Evolutionary conservation across 208 protist genomes (phyloP).

Genomic region (Tritrichomonas musculus): DNA sequence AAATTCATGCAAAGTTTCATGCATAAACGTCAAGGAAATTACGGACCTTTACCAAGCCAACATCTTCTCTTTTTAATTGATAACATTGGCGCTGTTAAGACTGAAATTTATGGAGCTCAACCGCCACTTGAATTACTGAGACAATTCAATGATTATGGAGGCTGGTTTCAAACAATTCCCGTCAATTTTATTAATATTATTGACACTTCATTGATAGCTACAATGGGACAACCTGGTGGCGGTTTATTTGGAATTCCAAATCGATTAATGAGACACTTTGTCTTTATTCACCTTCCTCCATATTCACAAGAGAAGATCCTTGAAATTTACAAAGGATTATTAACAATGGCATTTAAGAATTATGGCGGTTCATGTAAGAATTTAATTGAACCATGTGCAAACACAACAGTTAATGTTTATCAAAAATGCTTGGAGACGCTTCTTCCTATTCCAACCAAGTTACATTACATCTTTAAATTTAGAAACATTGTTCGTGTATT

Average conservation of each 20-base stretch:
- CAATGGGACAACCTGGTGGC: constrained; percentile 82
- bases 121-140: constrained; percentile 92
- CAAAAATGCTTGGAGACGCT: constrained; percentile 52
- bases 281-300: constrained; percentile 56
- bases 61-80: constrained; percentile 84
- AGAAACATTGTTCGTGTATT: constrained; percentile 86
- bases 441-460: constrained; percentile 81
- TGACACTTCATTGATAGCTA: constrained; percentile 80
- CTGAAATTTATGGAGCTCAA: constrained; percentile 86
- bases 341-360: constrained; percentile 51
- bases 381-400: not conserved
- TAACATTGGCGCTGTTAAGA: constrained; percentile 88
- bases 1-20: constrained; percentile 16
- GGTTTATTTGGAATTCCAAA: constrained; percentile 83
- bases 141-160: constrained; percentile 84
- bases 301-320: constrained; percentile 38
- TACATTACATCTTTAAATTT: constrained; percentile 96
- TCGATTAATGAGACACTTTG: constrained; percentile 93
- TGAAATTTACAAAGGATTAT: constrained; percentile 56
- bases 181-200: constrained; percentile 81
- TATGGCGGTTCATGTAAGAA: constrained; percentile 59
- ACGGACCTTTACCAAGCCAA: constrained; percentile 56
- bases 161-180: constrained; percentile 87
- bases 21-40: not conserved
- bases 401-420: constrained; percentile 55